Evolutionary conservation across 2,329 filamentous ascomycete genomes (phyloP), one percentile per base, ranked within the genome.

Genomic region (Didymellaceae sp.): DNA sequence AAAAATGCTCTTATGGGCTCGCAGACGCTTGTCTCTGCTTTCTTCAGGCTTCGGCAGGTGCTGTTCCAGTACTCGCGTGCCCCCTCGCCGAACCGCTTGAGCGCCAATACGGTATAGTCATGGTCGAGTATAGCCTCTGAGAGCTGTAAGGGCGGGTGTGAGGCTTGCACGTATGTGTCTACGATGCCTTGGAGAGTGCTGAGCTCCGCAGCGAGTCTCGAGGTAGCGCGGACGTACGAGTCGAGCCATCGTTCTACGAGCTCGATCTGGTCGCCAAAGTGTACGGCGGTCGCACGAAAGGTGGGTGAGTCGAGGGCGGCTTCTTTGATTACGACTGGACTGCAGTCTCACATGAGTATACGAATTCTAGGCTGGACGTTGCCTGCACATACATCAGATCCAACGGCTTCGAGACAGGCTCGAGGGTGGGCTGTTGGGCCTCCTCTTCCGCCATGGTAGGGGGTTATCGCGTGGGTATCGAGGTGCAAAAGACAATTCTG

Each of bases 261-360:
- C 59, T 97, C 94, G 65, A 96, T 85, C 77, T 99, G 93, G 59
- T 97, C 94, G 57, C 86, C 83, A 70, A 96, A 96, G 76, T 97
- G 91, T 37, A 88, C 78, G 32, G 90, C 85, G 17, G 90, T 90
- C 37, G 92, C 90, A 59, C 94, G 90, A 74, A 97, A 97, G 26
- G 92, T 95, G 20, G 94, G 94, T 30, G 92, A 97, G 76, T 99
- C 94, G 77, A 97, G 88, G 16, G 91, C 89, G 41, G 94, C 94
- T 82, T 99, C 94, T 77, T 93, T 94, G 63, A 97, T 82, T 54
- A 87, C 86, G 26, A 97, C 92, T 34, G 94, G 91, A 49, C 84
- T 86, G 59, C 30, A 30, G 18, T 7, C 31, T 22, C n/a, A 39
- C 33, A 34, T 67, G 49, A 58, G 52, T 41, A 13, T 22, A n/a